phyloP scores from a whole-genome alignment of 2,329 filamentous ascomycete species.

The Catunica adiposa region DNA sequence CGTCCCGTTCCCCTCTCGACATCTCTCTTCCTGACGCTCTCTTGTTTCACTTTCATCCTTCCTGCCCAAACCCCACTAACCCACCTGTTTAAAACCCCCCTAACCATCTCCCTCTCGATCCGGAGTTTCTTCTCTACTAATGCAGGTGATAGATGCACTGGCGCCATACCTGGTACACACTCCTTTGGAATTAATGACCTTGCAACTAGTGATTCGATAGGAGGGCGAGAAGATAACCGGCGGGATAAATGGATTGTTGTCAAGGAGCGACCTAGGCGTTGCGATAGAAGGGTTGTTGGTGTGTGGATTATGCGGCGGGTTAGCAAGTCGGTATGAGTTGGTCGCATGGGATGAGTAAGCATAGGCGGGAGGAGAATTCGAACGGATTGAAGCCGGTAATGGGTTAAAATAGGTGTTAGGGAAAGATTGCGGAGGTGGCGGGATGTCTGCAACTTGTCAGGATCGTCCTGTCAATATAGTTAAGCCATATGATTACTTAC shows the following conservation, averaged over 20 bases:
- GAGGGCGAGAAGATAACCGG: conserved; percentile 42
- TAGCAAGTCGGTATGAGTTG: conserved; percentile 45
- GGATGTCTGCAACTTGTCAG: conserved; percentile 30
- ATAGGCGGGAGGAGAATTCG: conserved; percentile 37
- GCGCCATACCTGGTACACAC: conserved; percentile 34
- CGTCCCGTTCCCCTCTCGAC: conserved; percentile 29
- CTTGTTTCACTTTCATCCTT: conserved; percentile 30
- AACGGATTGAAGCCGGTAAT: conserved; percentile 40
- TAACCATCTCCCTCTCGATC: conserved; percentile 50
- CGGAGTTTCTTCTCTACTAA: conserved; percentile 45
- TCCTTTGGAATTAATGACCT: conserved; percentile 49
- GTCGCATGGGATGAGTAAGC: conserved; percentile 39
- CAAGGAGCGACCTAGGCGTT: conserved; percentile 44
- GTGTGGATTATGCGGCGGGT: conserved; percentile 50
- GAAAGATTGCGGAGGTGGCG: conserved; percentile 46
- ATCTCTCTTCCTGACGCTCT: conserved; percentile 22
- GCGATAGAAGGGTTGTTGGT: conserved; percentile 46
- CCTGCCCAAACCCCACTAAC: conserved; percentile 41
- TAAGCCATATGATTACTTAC: conserved; percentile 24
- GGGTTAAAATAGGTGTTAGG: conserved; percentile 48
- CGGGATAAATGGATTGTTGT: conserved; percentile 49
- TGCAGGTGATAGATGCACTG: conserved; percentile 35
- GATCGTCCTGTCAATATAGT: not conserved
- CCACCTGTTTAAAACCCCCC: conserved; percentile 49
- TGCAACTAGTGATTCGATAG: conserved; percentile 42